Evolutionary conservation across 139 green algal species (phyloP).

Genomic region (Eudorina sp.): DNA sequence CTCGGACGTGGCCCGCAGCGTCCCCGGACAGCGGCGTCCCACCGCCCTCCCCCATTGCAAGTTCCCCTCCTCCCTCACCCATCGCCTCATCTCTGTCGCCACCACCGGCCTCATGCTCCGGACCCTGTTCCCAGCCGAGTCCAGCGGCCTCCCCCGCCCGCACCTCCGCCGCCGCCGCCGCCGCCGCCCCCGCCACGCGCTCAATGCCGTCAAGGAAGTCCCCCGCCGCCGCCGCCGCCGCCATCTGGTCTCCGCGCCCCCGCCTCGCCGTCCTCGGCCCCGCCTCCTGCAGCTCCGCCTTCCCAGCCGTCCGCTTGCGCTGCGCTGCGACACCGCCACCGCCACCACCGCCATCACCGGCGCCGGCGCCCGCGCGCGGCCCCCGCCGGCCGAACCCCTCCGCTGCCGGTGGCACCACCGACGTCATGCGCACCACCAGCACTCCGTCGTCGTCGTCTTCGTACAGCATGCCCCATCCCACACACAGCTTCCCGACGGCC

Average conservation of each 20-base stretch:
- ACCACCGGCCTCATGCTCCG: background rate
- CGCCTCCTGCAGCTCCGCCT: background rate
- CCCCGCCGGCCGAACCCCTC: too few relatives aligned
- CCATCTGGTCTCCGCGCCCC: background rate
- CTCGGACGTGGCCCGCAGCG: too few relatives aligned
- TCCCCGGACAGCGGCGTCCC: too few relatives aligned
- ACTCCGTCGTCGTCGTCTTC: background rate
- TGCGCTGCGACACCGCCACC: background rate
- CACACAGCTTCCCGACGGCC: background rate
- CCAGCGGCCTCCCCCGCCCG: too few relatives aligned
- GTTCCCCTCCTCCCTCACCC: background rate
- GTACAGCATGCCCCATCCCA: slow-evolving; percentile 32
- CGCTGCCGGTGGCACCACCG: background rate
- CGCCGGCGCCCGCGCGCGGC: too few relatives aligned
- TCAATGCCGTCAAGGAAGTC: too few relatives aligned
- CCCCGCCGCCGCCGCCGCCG: background rate
- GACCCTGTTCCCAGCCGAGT: too few relatives aligned
- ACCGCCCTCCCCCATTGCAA: too few relatives aligned
- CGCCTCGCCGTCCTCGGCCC: background rate
- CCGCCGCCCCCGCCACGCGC: background rate
- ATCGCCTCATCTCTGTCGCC: background rate
- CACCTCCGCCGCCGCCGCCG: too few relatives aligned
- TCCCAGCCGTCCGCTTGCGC: background rate
- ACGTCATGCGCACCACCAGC: slow-evolving; percentile 8
- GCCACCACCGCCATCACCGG: background rate